Conservation (phyloP, 768 basidiomycete species). For the Clathrus columnatus region DNA sequence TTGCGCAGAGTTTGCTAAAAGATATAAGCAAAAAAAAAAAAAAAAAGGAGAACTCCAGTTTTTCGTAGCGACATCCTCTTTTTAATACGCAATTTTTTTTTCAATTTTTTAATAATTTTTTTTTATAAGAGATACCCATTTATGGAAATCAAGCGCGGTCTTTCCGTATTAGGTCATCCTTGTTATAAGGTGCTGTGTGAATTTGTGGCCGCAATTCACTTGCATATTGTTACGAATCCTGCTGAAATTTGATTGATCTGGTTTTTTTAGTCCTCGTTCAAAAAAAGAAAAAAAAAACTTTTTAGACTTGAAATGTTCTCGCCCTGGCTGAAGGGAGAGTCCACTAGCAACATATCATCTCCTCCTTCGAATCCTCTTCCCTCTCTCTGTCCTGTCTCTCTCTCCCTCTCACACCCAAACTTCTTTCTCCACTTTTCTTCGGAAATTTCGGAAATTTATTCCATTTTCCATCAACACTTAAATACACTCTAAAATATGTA, state of each 20-base stretch:
- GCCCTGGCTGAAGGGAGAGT: too few relatives aligned
- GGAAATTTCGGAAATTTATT: background rate
- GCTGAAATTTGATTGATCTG: too few relatives aligned
- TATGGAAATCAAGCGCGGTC: background rate
- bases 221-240: too few relatives aligned
- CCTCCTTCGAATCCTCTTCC: too few relatives aligned
- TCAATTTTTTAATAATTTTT: background rate
- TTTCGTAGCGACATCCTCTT: background rate
- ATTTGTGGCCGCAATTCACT: background rate
- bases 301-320: too few relatives aligned
- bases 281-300: too few relatives aligned
- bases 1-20: too few relatives aligned
- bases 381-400: background rate
- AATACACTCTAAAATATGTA: background rate
- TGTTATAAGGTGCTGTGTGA: background rate
- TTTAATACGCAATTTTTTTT: background rate
- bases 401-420: background rate
- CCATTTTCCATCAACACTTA: background rate
- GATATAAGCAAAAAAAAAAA: too few relatives aligned
- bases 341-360: too few relatives aligned
- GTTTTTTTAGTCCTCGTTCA: too few relatives aligned
- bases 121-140: background rate
- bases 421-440: slow-evolving; percentile 4
- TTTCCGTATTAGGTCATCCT: background rate
- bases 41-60: background rate